Percentiles rank a stretch among this genome's conserved stretches.
Conservation (phyloP, 2,329 filamentous ascomycete species). For the Rachicladosporium sp. region DNA sequence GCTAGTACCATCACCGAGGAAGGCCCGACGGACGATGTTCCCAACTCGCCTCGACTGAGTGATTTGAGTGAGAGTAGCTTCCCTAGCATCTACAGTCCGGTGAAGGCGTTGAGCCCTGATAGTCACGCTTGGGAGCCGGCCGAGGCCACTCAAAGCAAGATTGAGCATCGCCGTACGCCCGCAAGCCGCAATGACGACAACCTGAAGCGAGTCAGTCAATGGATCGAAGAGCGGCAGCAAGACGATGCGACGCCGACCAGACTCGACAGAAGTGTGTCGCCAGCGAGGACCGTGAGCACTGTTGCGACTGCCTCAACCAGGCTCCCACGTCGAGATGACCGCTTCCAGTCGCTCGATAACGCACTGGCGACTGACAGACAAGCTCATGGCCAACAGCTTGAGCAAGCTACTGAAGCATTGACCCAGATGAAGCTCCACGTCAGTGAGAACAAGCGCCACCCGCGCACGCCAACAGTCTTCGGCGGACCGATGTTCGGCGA, state of each 20-base stretch:
- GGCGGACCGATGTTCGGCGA: conserved; percentile 15
- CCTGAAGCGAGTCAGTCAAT: conserved; percentile 19
- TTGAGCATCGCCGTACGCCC: too few species aligned
- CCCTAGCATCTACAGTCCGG: conserved; percentile 24
- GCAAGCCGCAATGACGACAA: conserved; percentile 5
- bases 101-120: conserved; percentile 15
- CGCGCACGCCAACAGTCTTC: conserved; percentile 7
- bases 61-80: conserved; percentile 27
- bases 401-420: not conserved
- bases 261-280: conserved; percentile 15
- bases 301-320: conserved; percentile 1
- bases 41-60: conserved; percentile 24
- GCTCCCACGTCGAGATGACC: conserved; percentile 5
- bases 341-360: conserved; percentile 13
- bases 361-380: conserved; percentile 8
- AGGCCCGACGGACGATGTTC: conserved; percentile 14
- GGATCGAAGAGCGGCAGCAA: conserved; percentile 21
- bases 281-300: conserved; percentile 3
- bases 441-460: not conserved
- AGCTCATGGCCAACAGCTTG: not conserved
- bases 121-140: conserved; percentile 17
- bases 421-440: not conserved
- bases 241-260: conserved; percentile 20
- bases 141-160: not conserved
- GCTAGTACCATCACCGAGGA: conserved; percentile 15